Conservation (phyloP, 345 rosid species). For the Hypericum androsaemum region DNA sequence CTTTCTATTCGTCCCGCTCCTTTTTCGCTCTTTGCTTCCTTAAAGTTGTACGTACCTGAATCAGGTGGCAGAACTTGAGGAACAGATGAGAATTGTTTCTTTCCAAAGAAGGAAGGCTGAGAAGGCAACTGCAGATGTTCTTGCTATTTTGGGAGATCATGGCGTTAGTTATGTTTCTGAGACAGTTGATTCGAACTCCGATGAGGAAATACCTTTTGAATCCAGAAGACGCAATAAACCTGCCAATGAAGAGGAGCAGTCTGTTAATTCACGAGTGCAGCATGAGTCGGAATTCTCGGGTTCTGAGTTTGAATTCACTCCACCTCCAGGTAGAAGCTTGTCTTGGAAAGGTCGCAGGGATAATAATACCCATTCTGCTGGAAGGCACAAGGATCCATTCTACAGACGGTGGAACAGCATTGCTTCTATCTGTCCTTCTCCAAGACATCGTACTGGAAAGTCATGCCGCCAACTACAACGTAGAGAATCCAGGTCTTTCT, state of each 20-base stretch:
- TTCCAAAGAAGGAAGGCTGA: constrained; percentile 85
- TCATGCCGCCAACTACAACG: constrained; percentile 67
- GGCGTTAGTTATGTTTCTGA: constrained; percentile 61
- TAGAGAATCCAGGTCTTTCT: constrained; percentile 54
- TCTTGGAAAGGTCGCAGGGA: constrained; percentile 76
- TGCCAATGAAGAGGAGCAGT: constrained; percentile 27
- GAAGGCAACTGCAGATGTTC: constrained; percentile 78
- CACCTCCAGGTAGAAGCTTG: constrained; percentile 38
- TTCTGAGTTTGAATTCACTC: too few species aligned
- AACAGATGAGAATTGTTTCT: constrained; percentile 65
- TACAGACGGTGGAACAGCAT: constrained; percentile 40
- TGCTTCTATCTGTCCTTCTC: constrained; percentile 33
- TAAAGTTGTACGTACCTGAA: constrained; percentile 12
- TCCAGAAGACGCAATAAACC: constrained; percentile 27
- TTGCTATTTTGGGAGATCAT: constrained; percentile 64
- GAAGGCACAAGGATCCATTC: constrained; percentile 42
- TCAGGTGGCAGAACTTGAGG: constrained; percentile 76
- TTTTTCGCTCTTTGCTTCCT: constrained; percentile 1
- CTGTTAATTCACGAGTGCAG: constrained; percentile 25
- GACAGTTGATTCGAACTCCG: constrained; percentile 65
- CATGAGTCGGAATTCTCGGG: constrained; percentile 32
- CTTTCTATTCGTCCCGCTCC: not conserved
- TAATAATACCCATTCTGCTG: constrained; percentile 38
- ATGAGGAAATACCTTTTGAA: constrained; percentile 41
- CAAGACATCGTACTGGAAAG: constrained; percentile 53